Evolutionary conservation across 2,329 filamentous ascomycete genomes (phyloP).

Genomic region (Xylaria sp.): DNA sequence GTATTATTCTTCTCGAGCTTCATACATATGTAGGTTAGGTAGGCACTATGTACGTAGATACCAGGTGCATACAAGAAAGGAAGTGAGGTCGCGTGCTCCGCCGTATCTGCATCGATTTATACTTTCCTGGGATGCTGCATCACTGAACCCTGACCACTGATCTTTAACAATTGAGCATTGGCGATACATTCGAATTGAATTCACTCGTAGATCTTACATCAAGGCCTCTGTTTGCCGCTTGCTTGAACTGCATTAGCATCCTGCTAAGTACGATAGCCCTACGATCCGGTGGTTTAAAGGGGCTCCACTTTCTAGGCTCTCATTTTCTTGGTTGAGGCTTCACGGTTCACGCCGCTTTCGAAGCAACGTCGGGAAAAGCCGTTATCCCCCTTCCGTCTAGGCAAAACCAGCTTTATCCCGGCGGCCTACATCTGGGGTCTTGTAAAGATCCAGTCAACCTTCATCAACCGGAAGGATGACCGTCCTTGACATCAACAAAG

Average conservation of each 20-base stretch:
- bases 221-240: slow-evolving; percentile 4
- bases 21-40: no score
- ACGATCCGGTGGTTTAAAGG: slow-evolving; percentile 20
- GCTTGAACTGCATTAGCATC: slow-evolving; percentile 9
- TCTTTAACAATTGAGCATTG: not conserved
- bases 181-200: not conserved
- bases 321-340: slow-evolving; percentile 18
- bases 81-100: not conserved
- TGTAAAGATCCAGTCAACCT: slow-evolving; percentile 1
- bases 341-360: not conserved
- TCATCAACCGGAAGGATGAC: slow-evolving; percentile 59
- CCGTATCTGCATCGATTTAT: slow-evolving; percentile 14
- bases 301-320: slow-evolving; percentile 23
- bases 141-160: no score
- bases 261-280: slow-evolving; percentile 14
- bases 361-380: slow-evolving; percentile 2
- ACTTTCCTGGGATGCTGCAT: not conserved
- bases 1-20: no score
- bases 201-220: slow-evolving; percentile 10
- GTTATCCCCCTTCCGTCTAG: not conserved
- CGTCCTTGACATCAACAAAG: slow-evolving; percentile 76
- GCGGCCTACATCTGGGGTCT: not conserved
- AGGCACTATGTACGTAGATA: not conserved
- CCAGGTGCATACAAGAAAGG: not conserved
- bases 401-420: slow-evolving; percentile 2